These are phyloP conservation scores for Arthroderma sp. DNA, from an alignment of 2,329 filamentous ascomycete species.

Conservation along the genomic window DNA sequence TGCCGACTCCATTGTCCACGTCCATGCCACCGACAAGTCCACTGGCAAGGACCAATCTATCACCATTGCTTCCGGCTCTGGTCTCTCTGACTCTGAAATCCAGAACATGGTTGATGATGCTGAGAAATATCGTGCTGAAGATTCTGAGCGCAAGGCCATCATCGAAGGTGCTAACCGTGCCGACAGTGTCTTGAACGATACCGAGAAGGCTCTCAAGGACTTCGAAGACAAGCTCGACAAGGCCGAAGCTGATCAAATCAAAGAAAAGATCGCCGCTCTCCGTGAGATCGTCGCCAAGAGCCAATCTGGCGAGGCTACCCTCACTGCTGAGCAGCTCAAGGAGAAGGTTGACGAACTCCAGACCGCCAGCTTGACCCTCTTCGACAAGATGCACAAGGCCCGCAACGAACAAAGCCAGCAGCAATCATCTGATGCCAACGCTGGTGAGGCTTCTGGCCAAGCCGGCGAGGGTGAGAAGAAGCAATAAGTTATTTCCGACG, in stretches of 20 bases:
- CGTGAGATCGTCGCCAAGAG: conserved; percentile 87
- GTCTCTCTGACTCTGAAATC: conserved; percentile 89
- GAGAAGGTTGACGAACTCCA: conserved; percentile 97
- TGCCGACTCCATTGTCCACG: conserved; percentile 93
- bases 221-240: conserved; percentile 94
- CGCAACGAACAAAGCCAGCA: conserved; percentile 53
- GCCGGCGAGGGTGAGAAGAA: conserved; percentile 60
- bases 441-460: conserved; percentile 26
- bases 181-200: conserved; percentile 92
- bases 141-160: conserved; percentile 91
- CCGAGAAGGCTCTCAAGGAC: conserved; percentile 95
- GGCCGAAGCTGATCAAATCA: conserved; percentile 81
- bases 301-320: conserved; percentile 77
- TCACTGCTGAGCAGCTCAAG: conserved; percentile 89
- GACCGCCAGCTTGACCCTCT: conserved; percentile 85
- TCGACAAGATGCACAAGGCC: conserved; percentile 99
- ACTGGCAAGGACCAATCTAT: conserved; percentile 99
- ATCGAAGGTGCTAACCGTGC: conserved; percentile 97
- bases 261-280: conserved; percentile 78
- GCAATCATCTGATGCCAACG: conserved; percentile 36
- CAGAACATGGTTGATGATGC: conserved; percentile 96
- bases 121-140: conserved; percentile 85
- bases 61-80: conserved; percentile 93
- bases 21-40: conserved; percentile 97
- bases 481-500: conserved; percentile 31